Base-by-base conservation (phyloP, 306 rosid species). In the Lathyrus sativus region DNA sequence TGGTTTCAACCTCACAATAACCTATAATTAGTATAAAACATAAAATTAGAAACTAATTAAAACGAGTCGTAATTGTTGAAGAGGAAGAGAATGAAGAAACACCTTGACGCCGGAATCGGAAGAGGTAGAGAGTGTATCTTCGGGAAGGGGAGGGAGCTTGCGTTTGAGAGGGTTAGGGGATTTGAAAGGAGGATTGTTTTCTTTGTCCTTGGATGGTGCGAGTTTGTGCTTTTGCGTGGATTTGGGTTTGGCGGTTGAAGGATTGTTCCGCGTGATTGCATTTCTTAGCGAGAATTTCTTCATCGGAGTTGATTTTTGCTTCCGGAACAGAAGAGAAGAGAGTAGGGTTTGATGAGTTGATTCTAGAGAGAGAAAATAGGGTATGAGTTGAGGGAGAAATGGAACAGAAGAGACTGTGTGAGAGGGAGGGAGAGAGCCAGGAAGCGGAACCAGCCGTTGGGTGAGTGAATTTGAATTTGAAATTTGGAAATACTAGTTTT, bases 71-170 rank as follows among this genome's bases (percentile, higher is more conserved):
- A 57, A 73, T 15, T 4, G 11, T 11, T 26, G 45, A 51, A 10
- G 33, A 42, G 10, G 18, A 42, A 29, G 18, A 17, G 29, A 44
- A 38, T 15, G 41, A 33, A 85, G 18, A 22, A 11, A 49, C 9
- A 89, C 98, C 92, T 92, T 86, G 49, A 92, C 96, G 12, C 98
- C 92, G 26, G 95, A 85, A 76, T 89, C 95, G 29, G 83, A 84
- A 60, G 76, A 5, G 3, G 86, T 85, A 64, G 72, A 74, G 24
- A 62, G 11, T 9, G 67, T 62, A 0, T 87, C 92, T 0, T 87
- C 95, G 0, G 74, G 66, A 37, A 71, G 69, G 3, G 78, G 11
- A 54, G 11, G 24, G 17, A 89, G 95, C 85, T 92, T 92, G 70
- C 96, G 86, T 78, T 89, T 92, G 61, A 84, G 96, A 50, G 95